Evolutionary conservation across 78 protist genomes (phyloP).

Genomic region (Emiliania huxleyi): DNA sequence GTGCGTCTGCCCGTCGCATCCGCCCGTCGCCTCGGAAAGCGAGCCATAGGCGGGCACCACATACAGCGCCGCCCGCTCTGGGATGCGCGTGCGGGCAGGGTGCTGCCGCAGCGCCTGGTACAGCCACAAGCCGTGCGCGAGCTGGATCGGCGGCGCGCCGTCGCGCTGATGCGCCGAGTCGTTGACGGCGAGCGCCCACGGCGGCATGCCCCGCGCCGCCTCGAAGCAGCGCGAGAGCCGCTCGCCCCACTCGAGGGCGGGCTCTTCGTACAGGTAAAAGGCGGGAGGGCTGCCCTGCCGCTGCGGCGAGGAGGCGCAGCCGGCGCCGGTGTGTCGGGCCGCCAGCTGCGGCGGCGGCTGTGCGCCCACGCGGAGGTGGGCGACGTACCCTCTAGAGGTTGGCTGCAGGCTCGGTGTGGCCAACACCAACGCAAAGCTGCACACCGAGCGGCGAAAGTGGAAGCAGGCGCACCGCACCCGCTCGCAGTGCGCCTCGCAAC

Average conservation of each 20-base stretch:
- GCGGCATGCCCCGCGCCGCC: background rate
- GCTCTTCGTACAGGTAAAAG: background rate
- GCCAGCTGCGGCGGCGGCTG: background rate
- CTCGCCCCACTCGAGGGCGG: background rate
- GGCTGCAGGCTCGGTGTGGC: background rate
- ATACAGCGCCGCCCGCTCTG: background rate
- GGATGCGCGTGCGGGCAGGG: background rate
- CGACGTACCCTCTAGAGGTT: background rate
- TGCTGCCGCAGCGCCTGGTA: background rate
- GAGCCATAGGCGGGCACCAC: background rate
- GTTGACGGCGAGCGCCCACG: background rate
- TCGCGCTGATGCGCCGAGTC: too few relatives aligned
- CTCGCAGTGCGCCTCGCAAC: background rate
- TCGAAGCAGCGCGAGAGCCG: background rate
- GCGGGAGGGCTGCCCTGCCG: background rate
- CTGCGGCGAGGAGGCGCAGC: background rate
- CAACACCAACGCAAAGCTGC: background rate
- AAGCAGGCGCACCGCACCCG: background rate
- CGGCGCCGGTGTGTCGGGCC: background rate
- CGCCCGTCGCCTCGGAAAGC: background rate
- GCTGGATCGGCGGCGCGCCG: background rate
- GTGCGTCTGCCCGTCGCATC: background rate
- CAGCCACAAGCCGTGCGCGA: background rate
- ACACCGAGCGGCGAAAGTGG: background rate
- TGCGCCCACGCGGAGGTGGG: background rate